Base-by-base conservation (phyloP, 2,329 filamentous ascomycete genomes). In the Botrytis medusae region DNA sequence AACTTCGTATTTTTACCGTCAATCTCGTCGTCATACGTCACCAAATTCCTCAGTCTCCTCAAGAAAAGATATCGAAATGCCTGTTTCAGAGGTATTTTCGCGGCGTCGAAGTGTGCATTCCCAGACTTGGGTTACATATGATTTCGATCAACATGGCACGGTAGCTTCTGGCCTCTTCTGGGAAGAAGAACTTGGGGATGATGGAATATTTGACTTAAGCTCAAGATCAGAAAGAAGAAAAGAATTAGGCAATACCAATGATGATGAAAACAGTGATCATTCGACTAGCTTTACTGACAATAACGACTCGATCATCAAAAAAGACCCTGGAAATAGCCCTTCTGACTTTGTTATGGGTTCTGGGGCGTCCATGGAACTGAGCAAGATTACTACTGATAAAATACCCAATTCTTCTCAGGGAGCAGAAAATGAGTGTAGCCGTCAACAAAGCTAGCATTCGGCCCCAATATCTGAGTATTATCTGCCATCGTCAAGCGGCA, bases 71-170 rank as follows among this genome's bases (percentile, higher is more conserved):
- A 4, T 57, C 32, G 54, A 32, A 32, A 32, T 32, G 54, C 6
- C n/a, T 32, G 12, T 6, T 25, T 20, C n/a, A 6, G 8, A 29
- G 1, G n/a, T 9, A 1, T 2, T 29, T 2, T 57, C 51, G 0
- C 51, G n/a, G 4, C 51, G 51, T 1, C 12, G 48, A 54, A n/a
- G 25, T 51, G 8, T n/a, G 1, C 2, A 1, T n/a, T 8, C 12
- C 12, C 48, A 51, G 16, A 51, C 46, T 22, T 51, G 46, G 46
- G 22, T 10, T 25, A 51, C 46, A 3, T 51, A 51, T 4, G 16
- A 2, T 51, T 51, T 51, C 46, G 46, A 51, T 51, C 22, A 51
- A 2, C 7, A 51, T 25, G 46, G 46, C 9, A 25, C 20, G 9
- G 46, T 22, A 6, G 8, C 22, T 51, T 22, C 22, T 51, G 9